phyloP scores from a whole-genome alignment of 257 asterid species.

The Prunella vulgaris region DNA sequence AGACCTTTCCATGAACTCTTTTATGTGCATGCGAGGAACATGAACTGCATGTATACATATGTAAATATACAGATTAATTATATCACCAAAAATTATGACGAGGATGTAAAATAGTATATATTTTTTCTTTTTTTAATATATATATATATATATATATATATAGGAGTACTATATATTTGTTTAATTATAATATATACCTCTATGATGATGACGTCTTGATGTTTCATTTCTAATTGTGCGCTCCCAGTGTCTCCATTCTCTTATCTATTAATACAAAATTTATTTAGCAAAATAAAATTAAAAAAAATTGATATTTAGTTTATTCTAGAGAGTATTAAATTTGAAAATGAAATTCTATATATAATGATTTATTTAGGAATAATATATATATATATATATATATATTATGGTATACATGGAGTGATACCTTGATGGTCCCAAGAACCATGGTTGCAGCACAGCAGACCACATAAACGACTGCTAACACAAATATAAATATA shows the following conservation, averaged over 20 bases:
- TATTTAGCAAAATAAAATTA: no score
- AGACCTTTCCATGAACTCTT: conserved; percentile 47
- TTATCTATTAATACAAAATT: conserved; percentile 45
- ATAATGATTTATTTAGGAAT: no score
- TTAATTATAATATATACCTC: conserved; percentile 34
- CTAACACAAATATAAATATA: conserved; percentile 81
- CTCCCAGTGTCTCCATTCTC: conserved; percentile 84
- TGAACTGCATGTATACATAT: conserved; percentile 29
- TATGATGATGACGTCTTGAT: conserved; percentile 27
- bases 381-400: no score
- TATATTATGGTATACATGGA: no score
- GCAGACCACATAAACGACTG: conserved; percentile 68
- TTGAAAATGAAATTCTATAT: no score
- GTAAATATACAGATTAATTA: background rate
- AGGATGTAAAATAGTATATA: background rate
- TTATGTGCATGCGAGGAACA: conserved; percentile 25
- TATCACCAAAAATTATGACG: background rate
- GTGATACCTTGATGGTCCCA: conserved; percentile 55
- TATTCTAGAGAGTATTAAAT: no score
- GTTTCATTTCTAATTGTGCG: conserved; percentile 36
- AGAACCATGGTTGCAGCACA: conserved; percentile 75
- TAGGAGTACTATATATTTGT: no score
- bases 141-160: no score
- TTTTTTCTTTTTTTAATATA: no score
- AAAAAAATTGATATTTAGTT: no score